Conservation (phyloP, 768 basidiomycete genomes). For the Macrolepiota fuliginosa region DNA sequence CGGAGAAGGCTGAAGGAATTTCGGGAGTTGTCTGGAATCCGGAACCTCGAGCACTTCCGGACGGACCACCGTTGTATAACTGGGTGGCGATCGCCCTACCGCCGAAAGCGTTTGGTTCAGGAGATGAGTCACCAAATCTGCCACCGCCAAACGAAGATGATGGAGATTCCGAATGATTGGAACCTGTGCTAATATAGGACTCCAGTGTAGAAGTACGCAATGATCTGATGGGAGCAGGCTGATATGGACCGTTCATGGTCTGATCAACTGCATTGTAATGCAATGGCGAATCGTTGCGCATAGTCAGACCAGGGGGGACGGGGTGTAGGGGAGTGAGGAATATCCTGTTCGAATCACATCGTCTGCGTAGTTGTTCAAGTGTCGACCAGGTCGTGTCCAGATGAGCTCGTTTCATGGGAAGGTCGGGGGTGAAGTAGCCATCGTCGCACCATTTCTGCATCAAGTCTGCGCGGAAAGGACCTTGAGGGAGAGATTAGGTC, state of each 20-base stretch:
- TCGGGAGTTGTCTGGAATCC: constrained; percentile 19
- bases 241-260: constrained; percentile 52
- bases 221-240: constrained; percentile 63
- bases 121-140: constrained; percentile 64
- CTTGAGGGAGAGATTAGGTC: constrained; percentile 36
- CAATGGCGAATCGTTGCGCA: constrained; percentile 48
- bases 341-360: constrained; percentile 51
- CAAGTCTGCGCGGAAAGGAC: constrained; percentile 82
- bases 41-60: constrained; percentile 13
- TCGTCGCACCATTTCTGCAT: constrained; percentile 97
- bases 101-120: constrained; percentile 60
- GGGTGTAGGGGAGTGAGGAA: constrained; percentile 53
- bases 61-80: constrained; percentile 33
- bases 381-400: constrained; percentile 67
- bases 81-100: constrained; percentile 39
- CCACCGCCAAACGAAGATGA: constrained; percentile 68
- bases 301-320: constrained; percentile 54
- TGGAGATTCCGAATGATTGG: constrained; percentile 66
- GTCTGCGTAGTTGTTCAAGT: constrained; percentile 56
- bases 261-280: constrained; percentile 34
- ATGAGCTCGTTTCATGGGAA: constrained; percentile 81
- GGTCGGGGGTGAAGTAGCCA: constrained; percentile 80
- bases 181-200: constrained; percentile 49
- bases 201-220: constrained; percentile 67
- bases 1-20: constrained; percentile 24